Evolutionary conservation across 441 rosid genomes (phyloP).

Genomic region (Isatis lusitanica): DNA sequence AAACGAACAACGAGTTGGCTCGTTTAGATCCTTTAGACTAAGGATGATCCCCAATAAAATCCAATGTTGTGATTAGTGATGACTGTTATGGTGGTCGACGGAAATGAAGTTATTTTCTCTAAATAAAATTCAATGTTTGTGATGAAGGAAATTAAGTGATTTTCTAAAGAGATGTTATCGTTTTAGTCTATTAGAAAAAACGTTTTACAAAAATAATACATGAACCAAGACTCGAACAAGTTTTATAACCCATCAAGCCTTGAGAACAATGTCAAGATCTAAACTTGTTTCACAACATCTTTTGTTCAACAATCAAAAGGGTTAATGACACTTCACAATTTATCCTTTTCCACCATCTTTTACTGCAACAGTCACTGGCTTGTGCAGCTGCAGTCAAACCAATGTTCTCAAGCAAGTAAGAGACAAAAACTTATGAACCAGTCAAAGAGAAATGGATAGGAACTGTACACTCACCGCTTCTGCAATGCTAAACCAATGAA

Average conservation of each 20-base stretch:
- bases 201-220: background rate
- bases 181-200: background rate
- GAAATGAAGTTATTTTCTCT: too few relatives aligned
- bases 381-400: slow-evolving; percentile 65
- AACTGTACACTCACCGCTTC: slow-evolving; percentile 55
- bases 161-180: too few relatives aligned
- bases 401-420: slow-evolving; percentile 14
- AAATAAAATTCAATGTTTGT: too few relatives aligned
- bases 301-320: background rate
- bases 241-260: slow-evolving; percentile 8
- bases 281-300: background rate
- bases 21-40: too few relatives aligned
- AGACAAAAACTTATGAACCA: background rate
- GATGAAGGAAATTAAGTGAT: too few relatives aligned
- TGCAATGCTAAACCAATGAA: slow-evolving; percentile 72
- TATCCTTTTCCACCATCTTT: slow-evolving; percentile 4
- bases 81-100: too few relatives aligned
- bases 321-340: background rate
- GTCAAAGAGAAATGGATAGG: background rate
- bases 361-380: slow-evolving; percentile 58
- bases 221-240: background rate
- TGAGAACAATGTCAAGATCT: background rate
- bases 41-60: too few relatives aligned
- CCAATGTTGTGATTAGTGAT: too few relatives aligned
- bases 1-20: too few relatives aligned